A percentile compares a stretch with the other conserved stretches of the same genome.
These are phyloP conservation scores for Fraxinus cuspidata DNA, from an alignment of 257 asterid species.

Conservation along the genomic window DNA sequence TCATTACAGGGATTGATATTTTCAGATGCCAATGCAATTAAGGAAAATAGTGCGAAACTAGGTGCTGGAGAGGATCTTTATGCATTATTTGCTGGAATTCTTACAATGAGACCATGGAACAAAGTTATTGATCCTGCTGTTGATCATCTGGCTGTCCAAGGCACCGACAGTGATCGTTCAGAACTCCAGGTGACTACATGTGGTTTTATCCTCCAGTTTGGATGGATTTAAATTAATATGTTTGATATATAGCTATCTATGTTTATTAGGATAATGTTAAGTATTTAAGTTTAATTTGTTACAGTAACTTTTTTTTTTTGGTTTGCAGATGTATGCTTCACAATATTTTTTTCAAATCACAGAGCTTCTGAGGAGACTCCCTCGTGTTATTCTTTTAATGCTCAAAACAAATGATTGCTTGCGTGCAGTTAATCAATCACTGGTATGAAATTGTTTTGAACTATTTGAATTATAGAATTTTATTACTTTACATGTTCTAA, in stretches of 20 bases:
- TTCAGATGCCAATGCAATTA: conserved; percentile 92
- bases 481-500: not conserved
- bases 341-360: conserved; percentile 83
- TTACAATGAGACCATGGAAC: conserved; percentile 96
- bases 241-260: not conserved
- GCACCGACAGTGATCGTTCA: conserved; percentile 68
- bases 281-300: conserved; percentile 12
- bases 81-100: conserved; percentile 86
- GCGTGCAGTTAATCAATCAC: conserved; percentile 76
- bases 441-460: conserved; percentile 51
- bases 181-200: conserved; percentile 78
- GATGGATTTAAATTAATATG: not conserved
- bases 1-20: conserved; percentile 74
- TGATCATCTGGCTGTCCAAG: conserved; percentile 83
- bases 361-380: conserved; percentile 89
- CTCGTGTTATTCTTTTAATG: conserved; percentile 93
- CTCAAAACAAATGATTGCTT: conserved; percentile 96
- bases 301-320: not conserved
- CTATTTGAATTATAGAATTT: not conserved
- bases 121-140: conserved; percentile 83
- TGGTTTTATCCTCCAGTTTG: not conserved
- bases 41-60: conserved; percentile 72
- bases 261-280: not conserved
- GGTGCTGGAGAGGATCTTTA: conserved; percentile 99
- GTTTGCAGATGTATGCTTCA: conserved; percentile 85